These are phyloP conservation scores for Starmerella scarabaei DNA, from an alignment of 805 yeast species.

Conservation along the genomic window DNA sequence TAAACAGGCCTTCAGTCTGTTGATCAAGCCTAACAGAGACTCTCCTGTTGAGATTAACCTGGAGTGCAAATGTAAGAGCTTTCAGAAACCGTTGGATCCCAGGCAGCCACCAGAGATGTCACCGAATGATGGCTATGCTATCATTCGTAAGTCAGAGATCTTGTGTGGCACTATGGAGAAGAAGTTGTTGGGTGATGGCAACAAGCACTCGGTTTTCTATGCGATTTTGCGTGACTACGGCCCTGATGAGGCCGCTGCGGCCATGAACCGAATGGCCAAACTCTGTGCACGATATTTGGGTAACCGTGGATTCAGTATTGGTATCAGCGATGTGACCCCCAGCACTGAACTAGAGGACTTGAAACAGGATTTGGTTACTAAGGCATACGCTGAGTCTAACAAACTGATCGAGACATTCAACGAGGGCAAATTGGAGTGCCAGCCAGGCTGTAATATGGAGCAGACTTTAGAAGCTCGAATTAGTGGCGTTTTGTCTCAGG, in stretches of 20 bases:
- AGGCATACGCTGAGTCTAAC: constrained; percentile 83
- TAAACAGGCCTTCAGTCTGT: constrained; percentile 79
- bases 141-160: constrained; percentile 79
- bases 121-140: constrained; percentile 88
- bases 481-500: constrained; percentile 90
- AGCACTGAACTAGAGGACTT: constrained; percentile 58
- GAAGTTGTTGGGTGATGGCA: constrained; percentile 92
- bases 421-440: constrained; percentile 85
- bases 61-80: constrained; percentile 91
- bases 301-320: constrained; percentile 91
- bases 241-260: constrained; percentile 86
- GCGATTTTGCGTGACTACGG: constrained; percentile 93
- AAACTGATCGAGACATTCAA: constrained; percentile 68
- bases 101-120: constrained; percentile 79
- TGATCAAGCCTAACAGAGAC: constrained; percentile 65
- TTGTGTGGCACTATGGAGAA: constrained; percentile 95
- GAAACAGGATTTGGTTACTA: constrained; percentile 81
- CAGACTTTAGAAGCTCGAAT: constrained; percentile 96
- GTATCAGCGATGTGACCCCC: constrained; percentile 95
- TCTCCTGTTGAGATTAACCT: constrained; percentile 78
- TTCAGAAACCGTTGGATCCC: constrained; percentile 56
- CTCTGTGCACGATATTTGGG: constrained; percentile 91
- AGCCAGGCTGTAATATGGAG: constrained; percentile 98
- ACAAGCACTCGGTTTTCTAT: constrained; percentile 90
- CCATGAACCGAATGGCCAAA: constrained; percentile 99